These are phyloP conservation scores for Xerocomellus intermedius DNA, from an alignment of 768 basidiomycete genomes.

Conservation along the genomic window DNA sequence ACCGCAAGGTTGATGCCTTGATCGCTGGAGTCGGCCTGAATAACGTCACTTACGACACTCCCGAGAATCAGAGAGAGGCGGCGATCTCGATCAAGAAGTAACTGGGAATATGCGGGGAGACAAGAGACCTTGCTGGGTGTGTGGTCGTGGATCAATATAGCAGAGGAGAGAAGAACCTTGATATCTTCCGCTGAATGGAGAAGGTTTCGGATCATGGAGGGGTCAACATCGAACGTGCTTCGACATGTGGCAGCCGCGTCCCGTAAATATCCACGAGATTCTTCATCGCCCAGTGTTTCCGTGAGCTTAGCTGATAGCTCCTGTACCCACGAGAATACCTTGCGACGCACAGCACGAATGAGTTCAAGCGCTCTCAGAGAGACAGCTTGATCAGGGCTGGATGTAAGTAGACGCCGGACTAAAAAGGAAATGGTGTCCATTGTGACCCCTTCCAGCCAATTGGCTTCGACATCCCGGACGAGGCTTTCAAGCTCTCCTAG, in stretches of 20 bases:
- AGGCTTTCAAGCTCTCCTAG: conserved; percentile 38
- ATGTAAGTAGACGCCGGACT: conserved; percentile 36
- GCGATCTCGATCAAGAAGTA: conserved; percentile 31
- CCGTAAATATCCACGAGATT: conserved; percentile 26
- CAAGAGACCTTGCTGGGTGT: conserved; percentile 9
- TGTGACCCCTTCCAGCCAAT: conserved; percentile 39
- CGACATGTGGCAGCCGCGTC: conserved; percentile 42
- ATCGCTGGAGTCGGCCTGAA: not conserved
- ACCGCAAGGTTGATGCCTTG: conserved; percentile 23
- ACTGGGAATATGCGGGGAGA: conserved; percentile 6
- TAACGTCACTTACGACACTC: not conserved
- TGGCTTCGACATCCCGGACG: conserved; percentile 35
- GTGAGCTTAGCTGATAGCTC: conserved; percentile 29
- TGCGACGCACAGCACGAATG: conserved; percentile 32
- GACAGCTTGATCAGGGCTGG: conserved; percentile 13
- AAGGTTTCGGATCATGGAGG: not conserved
- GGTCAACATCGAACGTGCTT: conserved; percentile 29
- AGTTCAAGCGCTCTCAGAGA: conserved; percentile 22
- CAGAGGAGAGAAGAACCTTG: conserved; percentile 18
- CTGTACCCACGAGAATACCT: conserved; percentile 36
- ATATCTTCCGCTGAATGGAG: conserved; percentile 23
- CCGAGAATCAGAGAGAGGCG: conserved; percentile 30
- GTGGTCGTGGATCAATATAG: conserved; percentile 27
- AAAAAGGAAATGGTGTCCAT: conserved; percentile 37
- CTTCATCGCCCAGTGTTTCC: conserved; percentile 5